Evolutionary conservation across 2,329 filamentous ascomycete genomes (phyloP).

Genomic region (Fusarium agapanthi): DNA sequence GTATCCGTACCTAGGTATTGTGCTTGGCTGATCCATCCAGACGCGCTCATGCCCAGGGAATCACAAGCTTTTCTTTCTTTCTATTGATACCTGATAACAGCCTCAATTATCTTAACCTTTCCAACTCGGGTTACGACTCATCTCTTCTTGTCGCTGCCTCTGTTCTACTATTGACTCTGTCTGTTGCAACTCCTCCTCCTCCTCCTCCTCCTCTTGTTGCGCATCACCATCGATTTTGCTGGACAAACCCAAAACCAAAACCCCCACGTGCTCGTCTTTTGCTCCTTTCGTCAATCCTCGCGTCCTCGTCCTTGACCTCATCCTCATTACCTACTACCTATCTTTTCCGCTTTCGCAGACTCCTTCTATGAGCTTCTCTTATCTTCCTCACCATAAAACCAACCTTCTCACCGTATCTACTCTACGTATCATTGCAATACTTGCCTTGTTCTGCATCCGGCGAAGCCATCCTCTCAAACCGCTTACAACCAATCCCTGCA

Average conservation of each 20-base stretch:
- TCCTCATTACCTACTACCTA: not conserved
- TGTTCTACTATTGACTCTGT: not conserved
- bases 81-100: slow-evolving; percentile 25
- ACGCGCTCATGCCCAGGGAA: slow-evolving; percentile 17
- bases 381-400: slow-evolving; percentile 25
- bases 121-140: slow-evolving; percentile 1
- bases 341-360: slow-evolving; percentile 27
- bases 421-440: slow-evolving; percentile 17
- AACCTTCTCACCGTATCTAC: slow-evolving; percentile 26
- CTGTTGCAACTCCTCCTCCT: not conserved
- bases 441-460: slow-evolving; percentile 30
- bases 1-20: not conserved
- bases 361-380: slow-evolving; percentile 26
- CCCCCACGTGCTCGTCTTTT: slow-evolving; percentile 26
- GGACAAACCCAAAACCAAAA: slow-evolving; percentile 18
- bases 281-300: slow-evolving; percentile 10
- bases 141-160: slow-evolving; percentile 1
- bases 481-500: slow-evolving; percentile 30
- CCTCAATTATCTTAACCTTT: slow-evolving; percentile 7
- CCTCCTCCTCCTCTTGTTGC: slow-evolving; percentile 9
- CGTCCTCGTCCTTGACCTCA: not conserved
- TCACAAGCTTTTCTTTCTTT: slow-evolving; percentile 17
- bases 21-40: slow-evolving; percentile 28
- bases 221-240: slow-evolving; percentile 27
- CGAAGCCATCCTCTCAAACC: slow-evolving; percentile 30